phyloP scores from a whole-genome alignment of 1,284 basidiomycete genomes.

The Trametes polyzona region DNA sequence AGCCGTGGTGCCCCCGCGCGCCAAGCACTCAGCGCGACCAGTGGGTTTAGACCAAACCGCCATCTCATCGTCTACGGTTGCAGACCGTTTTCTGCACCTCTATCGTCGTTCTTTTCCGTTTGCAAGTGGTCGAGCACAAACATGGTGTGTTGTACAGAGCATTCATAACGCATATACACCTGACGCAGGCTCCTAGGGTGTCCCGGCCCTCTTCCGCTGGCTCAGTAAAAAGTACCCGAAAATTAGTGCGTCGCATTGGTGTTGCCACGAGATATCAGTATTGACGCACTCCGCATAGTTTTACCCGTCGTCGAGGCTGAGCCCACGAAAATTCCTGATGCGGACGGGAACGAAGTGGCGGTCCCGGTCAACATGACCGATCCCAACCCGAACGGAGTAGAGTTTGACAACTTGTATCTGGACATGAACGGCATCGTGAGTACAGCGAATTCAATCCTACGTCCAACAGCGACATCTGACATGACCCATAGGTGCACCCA shows the following conservation, averaged over 20 bases:
- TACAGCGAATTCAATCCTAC: constrained; percentile 16
- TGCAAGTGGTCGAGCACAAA: neutral
- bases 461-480: constrained; percentile 5
- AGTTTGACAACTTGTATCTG: constrained; percentile 96
- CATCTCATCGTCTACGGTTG: neutral
- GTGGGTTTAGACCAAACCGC: neutral
- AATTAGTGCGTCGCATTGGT: constrained; percentile 65
- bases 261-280: neutral
- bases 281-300: constrained; percentile 48
- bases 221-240: constrained; percentile 96
- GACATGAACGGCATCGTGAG: constrained; percentile 90
- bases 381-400: constrained; percentile 94
- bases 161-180: neutral
- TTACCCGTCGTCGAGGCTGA: constrained; percentile 84
- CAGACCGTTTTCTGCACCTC: constrained; percentile 1
- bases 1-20: constrained; percentile 13
- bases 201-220: constrained; percentile 94
- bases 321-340: constrained; percentile 68
- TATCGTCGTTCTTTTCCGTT: neutral
- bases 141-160: constrained; percentile 20
- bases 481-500: constrained; percentile 89
- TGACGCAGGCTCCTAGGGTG: constrained; percentile 63
- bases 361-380: constrained; percentile 84
- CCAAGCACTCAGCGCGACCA: neutral
- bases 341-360: constrained; percentile 68